Evolutionary conservation across 2,329 filamentous ascomycete species (phyloP).

Genomic region (Ophiostoma pallidulum): DNA sequence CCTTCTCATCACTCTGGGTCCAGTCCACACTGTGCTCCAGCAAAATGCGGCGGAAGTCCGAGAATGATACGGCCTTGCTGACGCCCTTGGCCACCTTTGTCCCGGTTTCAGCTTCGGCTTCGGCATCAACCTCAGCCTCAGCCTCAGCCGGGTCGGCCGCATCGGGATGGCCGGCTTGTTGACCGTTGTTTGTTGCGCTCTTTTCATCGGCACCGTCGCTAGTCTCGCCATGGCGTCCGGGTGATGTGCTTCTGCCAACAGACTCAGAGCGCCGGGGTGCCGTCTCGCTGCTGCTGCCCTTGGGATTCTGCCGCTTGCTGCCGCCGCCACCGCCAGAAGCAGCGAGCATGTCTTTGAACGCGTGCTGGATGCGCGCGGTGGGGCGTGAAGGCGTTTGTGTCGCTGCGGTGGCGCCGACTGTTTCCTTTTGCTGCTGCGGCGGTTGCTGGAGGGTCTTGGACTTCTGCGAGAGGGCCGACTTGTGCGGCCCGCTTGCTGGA

Average conservation of each 20-base stretch:
- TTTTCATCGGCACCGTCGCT: neutral
- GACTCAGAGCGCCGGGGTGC: too few species aligned
- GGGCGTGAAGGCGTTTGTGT: too few species aligned
- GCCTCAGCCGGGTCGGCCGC: too few species aligned
- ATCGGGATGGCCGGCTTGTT: too few species aligned
- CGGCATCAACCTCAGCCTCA: neutral
- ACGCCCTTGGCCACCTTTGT: neutral
- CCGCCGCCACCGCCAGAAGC: too few species aligned
- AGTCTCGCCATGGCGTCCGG: too few species aligned
- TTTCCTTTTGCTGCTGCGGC: neutral
- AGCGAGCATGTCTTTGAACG: constrained; percentile 1
- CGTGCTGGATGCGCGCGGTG: neutral
- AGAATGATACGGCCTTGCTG: neutral
- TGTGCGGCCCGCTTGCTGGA: constrained; percentile 15
- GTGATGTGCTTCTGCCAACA: neutral
- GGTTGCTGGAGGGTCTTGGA: neutral
- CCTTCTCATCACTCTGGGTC: constrained; percentile 46
- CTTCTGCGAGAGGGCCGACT: neutral
- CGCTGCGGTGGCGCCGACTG: too few species aligned
- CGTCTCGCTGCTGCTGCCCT: too few species aligned
- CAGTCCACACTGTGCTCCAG: constrained; percentile 43
- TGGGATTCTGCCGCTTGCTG: neutral
- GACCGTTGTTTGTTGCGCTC: too few species aligned
- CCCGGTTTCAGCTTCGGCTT: neutral
- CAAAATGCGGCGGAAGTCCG: constrained; percentile 11